A percentile compares a stretch with the other conserved stretches of the same genome.
phyloP scores from a whole-genome alignment of 495 filamentous ascomycete genomes.

The Xylaria grammica region DNA sequence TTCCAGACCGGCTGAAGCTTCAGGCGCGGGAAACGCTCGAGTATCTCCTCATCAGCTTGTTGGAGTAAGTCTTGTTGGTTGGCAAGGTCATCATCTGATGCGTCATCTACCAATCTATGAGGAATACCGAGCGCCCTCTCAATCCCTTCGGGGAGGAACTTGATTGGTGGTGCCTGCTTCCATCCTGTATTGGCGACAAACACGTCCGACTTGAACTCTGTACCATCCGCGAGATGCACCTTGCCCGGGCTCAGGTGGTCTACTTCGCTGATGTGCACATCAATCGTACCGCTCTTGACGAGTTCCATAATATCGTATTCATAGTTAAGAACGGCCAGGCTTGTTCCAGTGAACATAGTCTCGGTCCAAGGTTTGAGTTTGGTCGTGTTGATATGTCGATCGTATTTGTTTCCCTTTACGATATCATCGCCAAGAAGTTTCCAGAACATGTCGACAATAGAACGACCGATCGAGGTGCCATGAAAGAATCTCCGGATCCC shows the following conservation, averaged over 20 bases:
- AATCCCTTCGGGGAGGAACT: constrained; percentile 64
- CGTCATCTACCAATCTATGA: constrained; percentile 33
- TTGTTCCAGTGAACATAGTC: constrained; percentile 63
- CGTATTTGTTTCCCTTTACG: constrained; percentile 56
- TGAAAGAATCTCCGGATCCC: constrained; percentile 61
- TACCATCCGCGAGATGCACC: constrained; percentile 63
- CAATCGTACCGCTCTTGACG: constrained; percentile 60
- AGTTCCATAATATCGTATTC: constrained; percentile 64
- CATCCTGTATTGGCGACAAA: constrained; percentile 76
- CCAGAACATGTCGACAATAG: constrained; percentile 71
- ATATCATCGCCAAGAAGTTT: constrained; percentile 60
- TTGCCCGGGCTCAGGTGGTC: constrained; percentile 53
- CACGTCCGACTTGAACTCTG: constrained; percentile 61
- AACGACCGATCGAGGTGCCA: constrained; percentile 65
- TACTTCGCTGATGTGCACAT: constrained; percentile 68
- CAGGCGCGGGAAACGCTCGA: constrained; percentile 69
- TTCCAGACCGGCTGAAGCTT: constrained; percentile 50
- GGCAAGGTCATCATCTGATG: constrained; percentile 35
- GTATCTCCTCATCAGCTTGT: constrained; percentile 69
- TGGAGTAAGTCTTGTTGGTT: constrained; percentile 32
- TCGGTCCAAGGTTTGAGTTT: constrained; percentile 66
- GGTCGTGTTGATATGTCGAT: constrained; percentile 60
- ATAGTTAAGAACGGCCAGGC: constrained; percentile 71
- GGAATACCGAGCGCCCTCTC: constrained; percentile 53
- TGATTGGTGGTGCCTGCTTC: constrained; percentile 66